Evolutionary conservation across 2,329 filamentous ascomycete species (phyloP).

Genomic region (Talaromyces sp.): DNA sequence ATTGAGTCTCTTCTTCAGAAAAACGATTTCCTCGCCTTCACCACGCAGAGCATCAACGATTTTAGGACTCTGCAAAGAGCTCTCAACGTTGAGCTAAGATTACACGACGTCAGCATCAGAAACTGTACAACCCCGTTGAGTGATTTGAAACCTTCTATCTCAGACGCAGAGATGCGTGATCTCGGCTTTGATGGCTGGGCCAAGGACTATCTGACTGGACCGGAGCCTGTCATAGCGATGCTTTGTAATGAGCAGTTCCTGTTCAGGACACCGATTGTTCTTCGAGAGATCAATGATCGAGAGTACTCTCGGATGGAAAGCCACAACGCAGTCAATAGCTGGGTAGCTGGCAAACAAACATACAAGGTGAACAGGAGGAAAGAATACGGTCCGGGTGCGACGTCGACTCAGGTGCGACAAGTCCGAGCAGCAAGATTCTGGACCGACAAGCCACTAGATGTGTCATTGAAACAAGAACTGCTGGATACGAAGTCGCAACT

Average conservation of each 20-base stretch:
- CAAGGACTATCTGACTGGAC: slow-evolving; percentile 73
- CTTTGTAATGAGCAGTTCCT: slow-evolving; percentile 71
- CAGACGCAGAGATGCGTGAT: slow-evolving; percentile 51
- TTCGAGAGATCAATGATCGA: slow-evolving; percentile 60
- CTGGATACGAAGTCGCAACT: slow-evolving; percentile 48
- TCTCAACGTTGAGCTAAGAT: slow-evolving; percentile 61
- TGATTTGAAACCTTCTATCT: slow-evolving; percentile 54
- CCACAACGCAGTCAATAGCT: slow-evolving; percentile 57
- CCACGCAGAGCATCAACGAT: slow-evolving; percentile 70
- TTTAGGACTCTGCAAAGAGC: slow-evolving; percentile 67
- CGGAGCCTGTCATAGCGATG: slow-evolving; percentile 80
- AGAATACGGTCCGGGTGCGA: slow-evolving; percentile 74
- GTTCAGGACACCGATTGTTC: slow-evolving; percentile 63
- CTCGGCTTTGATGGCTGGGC: slow-evolving; percentile 77
- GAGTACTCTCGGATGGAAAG: slow-evolving; percentile 64
- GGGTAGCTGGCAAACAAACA: slow-evolving; percentile 62
- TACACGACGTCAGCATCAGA: slow-evolving; percentile 69
- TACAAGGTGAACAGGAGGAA: slow-evolving; percentile 66
- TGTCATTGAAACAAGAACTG: slow-evolving; percentile 55
- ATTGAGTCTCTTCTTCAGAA: slow-evolving; percentile 56
- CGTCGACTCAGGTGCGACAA: slow-evolving; percentile 63
- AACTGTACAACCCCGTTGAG: slow-evolving; percentile 55
- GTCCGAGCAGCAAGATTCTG: slow-evolving; percentile 64
- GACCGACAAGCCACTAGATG: slow-evolving; percentile 72
- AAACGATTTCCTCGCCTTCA: slow-evolving; percentile 61